phyloP scores from a whole-genome alignment of 106 monocot species.

The Dioscorea dumetorum region DNA sequence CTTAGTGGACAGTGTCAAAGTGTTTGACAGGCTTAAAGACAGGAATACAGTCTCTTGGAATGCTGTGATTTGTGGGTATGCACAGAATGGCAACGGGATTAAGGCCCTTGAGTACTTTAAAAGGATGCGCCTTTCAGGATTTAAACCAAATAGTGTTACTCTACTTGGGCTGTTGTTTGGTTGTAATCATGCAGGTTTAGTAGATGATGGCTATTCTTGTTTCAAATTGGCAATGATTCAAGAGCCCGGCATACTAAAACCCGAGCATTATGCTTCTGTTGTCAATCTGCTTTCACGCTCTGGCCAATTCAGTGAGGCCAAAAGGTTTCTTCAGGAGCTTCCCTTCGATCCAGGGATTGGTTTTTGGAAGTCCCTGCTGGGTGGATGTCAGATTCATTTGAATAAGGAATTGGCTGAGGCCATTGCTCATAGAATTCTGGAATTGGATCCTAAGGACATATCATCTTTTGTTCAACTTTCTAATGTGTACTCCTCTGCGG shows the following conservation, averaged over 20 bases:
- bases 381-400: slow-evolving; percentile 31
- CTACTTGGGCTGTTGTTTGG: slow-evolving; percentile 65
- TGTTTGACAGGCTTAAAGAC: slow-evolving; percentile 27
- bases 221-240: slow-evolving; percentile 35
- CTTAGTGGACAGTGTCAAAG: slow-evolving; percentile 42
- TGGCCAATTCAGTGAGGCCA: slow-evolving; percentile 29
- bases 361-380: slow-evolving; percentile 71
- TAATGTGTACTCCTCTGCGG: slow-evolving; percentile 55
- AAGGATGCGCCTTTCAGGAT: slow-evolving; percentile 27
- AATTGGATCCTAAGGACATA: slow-evolving; percentile 33
- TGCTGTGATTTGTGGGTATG: slow-evolving; percentile 52
- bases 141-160: slow-evolving; percentile 47
- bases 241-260: slow-evolving; percentile 36
- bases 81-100: slow-evolving; percentile 60
- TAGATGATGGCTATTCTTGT: slow-evolving; percentile 46
- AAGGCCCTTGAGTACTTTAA: slow-evolving; percentile 46
- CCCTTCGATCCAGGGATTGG: slow-evolving; percentile 67
- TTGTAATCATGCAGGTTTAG: slow-evolving; percentile 62
- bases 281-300: slow-evolving; percentile 53
- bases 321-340: slow-evolving; percentile 55
- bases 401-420: slow-evolving; percentile 27
- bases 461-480: slow-evolving; percentile 59
- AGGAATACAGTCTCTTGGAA: slow-evolving; percentile 58
- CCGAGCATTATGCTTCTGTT: slow-evolving; percentile 67
- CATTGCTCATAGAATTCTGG: slow-evolving; percentile 28